Percentiles rank a stretch among this genome's conserved stretches.
These are phyloP conservation scores for Annulohypoxylon moriforme DNA, from an alignment of 495 filamentous ascomycete species.

Conservation along the genomic window DNA sequence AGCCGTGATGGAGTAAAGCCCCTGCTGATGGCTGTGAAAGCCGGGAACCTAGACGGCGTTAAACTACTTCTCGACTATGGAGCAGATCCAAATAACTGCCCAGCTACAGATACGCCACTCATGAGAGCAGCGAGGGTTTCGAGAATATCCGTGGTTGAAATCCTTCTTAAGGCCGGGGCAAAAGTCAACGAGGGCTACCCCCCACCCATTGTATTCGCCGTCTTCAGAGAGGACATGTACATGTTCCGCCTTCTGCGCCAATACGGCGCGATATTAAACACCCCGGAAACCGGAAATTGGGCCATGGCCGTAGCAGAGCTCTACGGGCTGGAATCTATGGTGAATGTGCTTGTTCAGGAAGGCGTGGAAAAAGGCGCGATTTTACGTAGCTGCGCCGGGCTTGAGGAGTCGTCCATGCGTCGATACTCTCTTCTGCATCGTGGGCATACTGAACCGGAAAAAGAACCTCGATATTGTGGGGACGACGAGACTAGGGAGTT, in stretches of 20 bases:
- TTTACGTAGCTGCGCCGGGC: not conserved
- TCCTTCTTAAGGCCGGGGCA: conserved; percentile 18
- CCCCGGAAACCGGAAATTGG: conserved; percentile 37
- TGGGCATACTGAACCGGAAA: not conserved
- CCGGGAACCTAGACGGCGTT: not conserved
- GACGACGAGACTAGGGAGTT: too few species aligned
- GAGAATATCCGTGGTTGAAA: not conserved
- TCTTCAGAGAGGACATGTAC: conserved; percentile 7
- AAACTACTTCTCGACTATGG: not conserved
- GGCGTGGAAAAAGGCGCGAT: conserved; percentile 17
- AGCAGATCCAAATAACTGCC: not conserved
- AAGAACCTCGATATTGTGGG: too few species aligned
- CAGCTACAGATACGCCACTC: not conserved
- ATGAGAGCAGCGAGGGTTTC: not conserved
- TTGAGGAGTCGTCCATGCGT: not conserved
- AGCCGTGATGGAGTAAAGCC: too few species aligned
- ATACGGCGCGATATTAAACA: conserved; percentile 29
- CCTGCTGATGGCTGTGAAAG: not conserved
- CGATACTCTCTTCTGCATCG: not conserved
- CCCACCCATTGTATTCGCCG: conserved; percentile 16
- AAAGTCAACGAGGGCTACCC: conserved; percentile 22
- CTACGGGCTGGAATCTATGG: conserved; percentile 31
- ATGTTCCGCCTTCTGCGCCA: conserved; percentile 28
- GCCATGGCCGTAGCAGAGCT: conserved; percentile 32
- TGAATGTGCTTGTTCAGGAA: conserved; percentile 30